These are phyloP conservation scores for Eragrostis tef DNA, from an alignment of 202 grass and related monocot genomes.

Conservation along the genomic window DNA sequence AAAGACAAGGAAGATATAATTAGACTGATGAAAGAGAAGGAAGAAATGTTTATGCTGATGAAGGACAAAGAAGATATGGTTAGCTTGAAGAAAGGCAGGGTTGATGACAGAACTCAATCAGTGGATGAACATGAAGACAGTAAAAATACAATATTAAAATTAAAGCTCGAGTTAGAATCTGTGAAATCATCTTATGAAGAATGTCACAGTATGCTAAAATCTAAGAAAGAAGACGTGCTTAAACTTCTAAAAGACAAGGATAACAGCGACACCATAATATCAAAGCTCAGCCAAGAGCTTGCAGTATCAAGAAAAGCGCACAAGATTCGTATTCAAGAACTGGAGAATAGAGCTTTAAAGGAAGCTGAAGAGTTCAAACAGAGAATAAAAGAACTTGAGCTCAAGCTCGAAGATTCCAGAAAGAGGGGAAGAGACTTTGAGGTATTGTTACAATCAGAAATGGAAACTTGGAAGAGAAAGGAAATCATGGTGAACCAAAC, in stretches of 20 bases:
- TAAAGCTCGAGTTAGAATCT: constrained; percentile 64
- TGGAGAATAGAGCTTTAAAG: constrained; percentile 47
- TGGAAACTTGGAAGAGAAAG: constrained; percentile 55
- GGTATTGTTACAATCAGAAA: constrained; percentile 59
- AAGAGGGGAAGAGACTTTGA: constrained; percentile 63
- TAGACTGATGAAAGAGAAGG: constrained; percentile 64
- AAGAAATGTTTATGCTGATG: constrained; percentile 54
- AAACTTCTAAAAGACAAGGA: constrained; percentile 69
- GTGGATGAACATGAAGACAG: constrained; percentile 41
- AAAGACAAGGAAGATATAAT: constrained; percentile 64
- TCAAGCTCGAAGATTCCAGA: constrained; percentile 64
- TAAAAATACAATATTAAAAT: constrained; percentile 56
- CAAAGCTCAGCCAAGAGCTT: constrained; percentile 69
- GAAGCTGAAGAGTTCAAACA: constrained; percentile 41
- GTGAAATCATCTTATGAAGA: constrained; percentile 55
- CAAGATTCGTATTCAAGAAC: constrained; percentile 57
- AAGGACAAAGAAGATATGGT: constrained; percentile 49
- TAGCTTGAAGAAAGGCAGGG: constrained; percentile 53
- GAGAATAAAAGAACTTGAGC: constrained; percentile 65
- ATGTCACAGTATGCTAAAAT: constrained; percentile 46
- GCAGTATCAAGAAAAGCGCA: constrained; percentile 54
- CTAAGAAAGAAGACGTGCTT: constrained; percentile 50
- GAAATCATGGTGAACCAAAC: constrained; percentile 56
- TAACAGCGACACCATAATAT: constrained; percentile 55
- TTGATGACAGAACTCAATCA: constrained; percentile 25